Evolutionary conservation across 768 basidiomycete species (phyloP).

Genomic region (Pholiota conissans): DNA sequence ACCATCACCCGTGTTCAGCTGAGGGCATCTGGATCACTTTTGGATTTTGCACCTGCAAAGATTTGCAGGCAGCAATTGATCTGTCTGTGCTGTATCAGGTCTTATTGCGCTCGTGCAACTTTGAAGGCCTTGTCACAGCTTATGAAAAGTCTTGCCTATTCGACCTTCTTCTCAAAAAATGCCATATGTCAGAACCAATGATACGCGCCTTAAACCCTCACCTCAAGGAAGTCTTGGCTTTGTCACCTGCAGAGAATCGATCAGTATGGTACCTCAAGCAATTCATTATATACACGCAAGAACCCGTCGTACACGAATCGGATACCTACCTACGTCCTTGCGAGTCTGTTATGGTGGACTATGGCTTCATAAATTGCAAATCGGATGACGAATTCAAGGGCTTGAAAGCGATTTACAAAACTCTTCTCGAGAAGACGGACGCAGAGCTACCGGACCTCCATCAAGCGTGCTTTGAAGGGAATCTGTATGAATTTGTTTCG

Average conservation of each 20-base stretch:
- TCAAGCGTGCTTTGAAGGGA: conserved; percentile 31
- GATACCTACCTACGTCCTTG: background rate
- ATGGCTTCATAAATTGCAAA: conserved; percentile 36
- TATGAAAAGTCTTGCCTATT: conserved; percentile 23
- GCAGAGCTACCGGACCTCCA: conserved; percentile 34
- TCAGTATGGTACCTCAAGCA: conserved; percentile 41
- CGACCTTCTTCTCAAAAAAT: conserved; percentile 25
- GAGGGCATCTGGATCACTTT: conserved; percentile 20
- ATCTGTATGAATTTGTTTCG: conserved; percentile 26
- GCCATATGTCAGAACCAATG: conserved; percentile 4
- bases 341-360: conserved; percentile 21
- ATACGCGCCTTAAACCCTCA: conserved; percentile 1
- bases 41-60: conserved; percentile 22
- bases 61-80: conserved; percentile 1
- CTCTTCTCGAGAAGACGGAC: conserved; percentile 25
- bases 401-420: conserved; percentile 32
- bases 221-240: conserved; percentile 26
- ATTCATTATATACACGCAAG: conserved; percentile 17
- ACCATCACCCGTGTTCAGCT: background rate
- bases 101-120: conserved; percentile 30
- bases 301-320: background rate
- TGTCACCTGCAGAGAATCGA: conserved; percentile 13
- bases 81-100: conserved; percentile 19
- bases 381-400: conserved; percentile 21
- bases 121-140: conserved; percentile 33